These are phyloP conservation scores for Fraxinus dipetala DNA, from an alignment of 305 asterid species.

Conservation along the genomic window DNA sequence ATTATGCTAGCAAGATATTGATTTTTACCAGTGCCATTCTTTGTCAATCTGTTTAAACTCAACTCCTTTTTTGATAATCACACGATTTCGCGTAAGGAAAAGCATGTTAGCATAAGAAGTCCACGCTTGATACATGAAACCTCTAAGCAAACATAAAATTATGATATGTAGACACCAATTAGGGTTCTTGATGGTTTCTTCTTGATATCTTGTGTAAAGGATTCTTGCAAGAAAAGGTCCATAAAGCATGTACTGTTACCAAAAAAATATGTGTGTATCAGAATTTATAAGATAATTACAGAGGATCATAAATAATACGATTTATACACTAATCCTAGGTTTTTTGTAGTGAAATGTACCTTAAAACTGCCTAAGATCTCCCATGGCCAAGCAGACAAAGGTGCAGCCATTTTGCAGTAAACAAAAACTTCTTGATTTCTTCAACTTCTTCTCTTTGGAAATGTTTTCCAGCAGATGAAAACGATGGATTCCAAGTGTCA, in stretches of 20 bases:
- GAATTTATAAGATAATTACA: background rate
- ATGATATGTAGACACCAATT: conserved; percentile 59
- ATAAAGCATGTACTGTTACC: conserved; percentile 49
- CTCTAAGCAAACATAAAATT: conserved; percentile 49
- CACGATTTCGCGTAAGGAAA: conserved; percentile 61
- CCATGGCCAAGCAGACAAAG: conserved; percentile 77
- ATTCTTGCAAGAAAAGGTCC: conserved; percentile 60
- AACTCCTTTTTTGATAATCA: conserved; percentile 60
- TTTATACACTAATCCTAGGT: background rate
- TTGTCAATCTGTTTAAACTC: conserved; percentile 75
- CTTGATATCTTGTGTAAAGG: conserved; percentile 41
- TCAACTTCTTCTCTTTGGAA: background rate
- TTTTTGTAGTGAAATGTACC: conserved; percentile 36
- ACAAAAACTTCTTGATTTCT: background rate
- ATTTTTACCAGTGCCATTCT: conserved; percentile 74
- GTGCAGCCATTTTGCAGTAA: conserved; percentile 51
- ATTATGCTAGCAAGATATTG: background rate
- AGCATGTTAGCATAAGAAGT: conserved; percentile 63
- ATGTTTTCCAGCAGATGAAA: background rate
- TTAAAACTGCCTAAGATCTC: conserved; percentile 54
- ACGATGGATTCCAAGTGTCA: background rate
- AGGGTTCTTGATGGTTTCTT: conserved; percentile 30
- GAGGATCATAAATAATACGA: background rate
- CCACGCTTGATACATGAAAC: conserved; percentile 48
- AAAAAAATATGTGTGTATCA: background rate